Conservation (phyloP, 139 green algal genomes). For the Chlamydomonas incerta region DNA sequence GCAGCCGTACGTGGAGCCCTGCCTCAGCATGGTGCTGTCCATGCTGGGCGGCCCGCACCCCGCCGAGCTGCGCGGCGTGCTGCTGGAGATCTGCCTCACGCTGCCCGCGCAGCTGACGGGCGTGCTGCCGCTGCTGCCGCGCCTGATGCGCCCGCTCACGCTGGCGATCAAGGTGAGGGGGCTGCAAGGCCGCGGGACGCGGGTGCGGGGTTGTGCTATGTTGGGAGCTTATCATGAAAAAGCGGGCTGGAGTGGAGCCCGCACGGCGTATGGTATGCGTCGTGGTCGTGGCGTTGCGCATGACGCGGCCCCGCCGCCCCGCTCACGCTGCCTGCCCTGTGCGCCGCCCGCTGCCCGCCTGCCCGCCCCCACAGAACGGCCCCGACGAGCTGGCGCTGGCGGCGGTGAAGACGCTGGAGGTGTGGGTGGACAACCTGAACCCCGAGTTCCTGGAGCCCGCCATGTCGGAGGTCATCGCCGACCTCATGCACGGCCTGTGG, state of each 20-base stretch:
- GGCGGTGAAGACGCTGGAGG: constrained; percentile 85
- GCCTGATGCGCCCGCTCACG: constrained; percentile 89
- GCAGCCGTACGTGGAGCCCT: constrained; percentile 52
- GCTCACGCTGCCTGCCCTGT: too few species aligned
- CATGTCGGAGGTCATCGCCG: constrained; percentile 81
- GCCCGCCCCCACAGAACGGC: constrained; percentile 15
- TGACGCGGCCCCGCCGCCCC: too few species aligned
- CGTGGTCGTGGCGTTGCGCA: too few species aligned
- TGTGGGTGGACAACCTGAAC: constrained; percentile 95
- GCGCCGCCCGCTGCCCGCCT: neutral
- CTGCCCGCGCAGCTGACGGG: constrained; percentile 82
- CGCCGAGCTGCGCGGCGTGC: constrained; percentile 53
- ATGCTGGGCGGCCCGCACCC: constrained; percentile 77
- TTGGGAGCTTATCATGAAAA: too few species aligned
- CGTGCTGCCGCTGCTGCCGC: constrained; percentile 84
- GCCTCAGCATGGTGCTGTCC: constrained; percentile 64
- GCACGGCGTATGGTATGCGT: too few species aligned
- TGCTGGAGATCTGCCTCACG: constrained; percentile 91
- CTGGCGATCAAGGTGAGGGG: constrained; percentile 68
- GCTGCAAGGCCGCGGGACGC: neutral
- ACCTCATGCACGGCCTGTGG: constrained; percentile 91
- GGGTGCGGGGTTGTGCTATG: too few species aligned
- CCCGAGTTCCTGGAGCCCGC: constrained; percentile 94
- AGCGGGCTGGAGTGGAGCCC: too few species aligned
- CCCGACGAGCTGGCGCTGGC: constrained; percentile 64